These are phyloP conservation scores for Tetrapyrgos nigripes DNA, from an alignment of 1,284 basidiomycete species.

Conservation along the genomic window DNA sequence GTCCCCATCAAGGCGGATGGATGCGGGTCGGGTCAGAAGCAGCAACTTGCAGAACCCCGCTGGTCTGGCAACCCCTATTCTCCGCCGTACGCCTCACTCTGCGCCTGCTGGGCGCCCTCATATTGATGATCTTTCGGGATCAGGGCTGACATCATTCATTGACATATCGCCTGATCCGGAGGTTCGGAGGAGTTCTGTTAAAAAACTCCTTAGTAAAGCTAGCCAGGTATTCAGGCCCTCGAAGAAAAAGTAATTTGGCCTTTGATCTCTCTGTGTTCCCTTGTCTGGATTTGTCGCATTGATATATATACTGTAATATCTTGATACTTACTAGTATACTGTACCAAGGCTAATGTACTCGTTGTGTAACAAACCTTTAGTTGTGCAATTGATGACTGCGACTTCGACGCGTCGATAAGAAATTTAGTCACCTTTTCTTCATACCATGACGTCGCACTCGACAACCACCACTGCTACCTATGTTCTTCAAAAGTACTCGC, in stretches of 20 bases:
- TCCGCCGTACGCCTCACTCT: slow-evolving; percentile 1
- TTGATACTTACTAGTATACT: too few species aligned
- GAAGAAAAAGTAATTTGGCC: slow-evolving; percentile 1
- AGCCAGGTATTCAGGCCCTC: slow-evolving; percentile 5
- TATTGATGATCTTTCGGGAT: not conserved
- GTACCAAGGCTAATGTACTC: too few species aligned
- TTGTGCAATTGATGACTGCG: too few species aligned
- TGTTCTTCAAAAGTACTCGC: slow-evolving; percentile 68
- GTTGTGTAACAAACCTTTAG: too few species aligned
- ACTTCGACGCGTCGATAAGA: not conserved
- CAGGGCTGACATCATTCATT: slow-evolving; percentile 41
- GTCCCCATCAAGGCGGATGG: slow-evolving; percentile 6
- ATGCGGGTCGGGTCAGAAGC: slow-evolving; percentile 8
- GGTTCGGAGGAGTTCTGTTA: not conserved
- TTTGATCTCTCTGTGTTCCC: not conserved
- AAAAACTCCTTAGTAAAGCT: slow-evolving; percentile 8
- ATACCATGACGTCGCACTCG: slow-evolving; percentile 54
- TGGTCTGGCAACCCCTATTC: slow-evolving; percentile 17
- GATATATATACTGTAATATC: not conserved
- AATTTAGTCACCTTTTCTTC: not conserved
- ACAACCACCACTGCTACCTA: slow-evolving; percentile 64
- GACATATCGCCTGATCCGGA: slow-evolving; percentile 23
- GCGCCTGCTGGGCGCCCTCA: not conserved
- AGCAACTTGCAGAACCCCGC: slow-evolving; percentile 1
- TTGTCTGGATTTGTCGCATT: not conserved